phyloP scores from a whole-genome alignment of 2,329 filamentous ascomycete species.

The Cladosporium sphaerospermum region DNA sequence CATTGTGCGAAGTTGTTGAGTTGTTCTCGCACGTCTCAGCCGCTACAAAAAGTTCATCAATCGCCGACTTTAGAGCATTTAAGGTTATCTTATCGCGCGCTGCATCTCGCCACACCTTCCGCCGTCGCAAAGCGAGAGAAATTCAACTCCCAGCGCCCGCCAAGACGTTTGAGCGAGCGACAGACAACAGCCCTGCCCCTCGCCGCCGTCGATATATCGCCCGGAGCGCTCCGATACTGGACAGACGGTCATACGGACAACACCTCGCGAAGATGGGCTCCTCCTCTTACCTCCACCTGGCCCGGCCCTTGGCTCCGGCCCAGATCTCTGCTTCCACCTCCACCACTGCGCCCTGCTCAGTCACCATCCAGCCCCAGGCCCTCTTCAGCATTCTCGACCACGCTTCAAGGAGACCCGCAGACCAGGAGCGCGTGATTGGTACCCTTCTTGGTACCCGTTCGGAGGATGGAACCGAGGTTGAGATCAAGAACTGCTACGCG shows the following conservation, averaged over 20 bases:
- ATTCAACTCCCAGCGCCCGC: slow-evolving; percentile 5
- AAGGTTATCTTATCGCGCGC: no score
- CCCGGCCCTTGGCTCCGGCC: slow-evolving; percentile 81
- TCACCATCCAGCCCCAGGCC: slow-evolving; percentile 89
- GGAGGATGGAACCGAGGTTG: slow-evolving; percentile 94
- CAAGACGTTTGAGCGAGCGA: slow-evolving; percentile 9
- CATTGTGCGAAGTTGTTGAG: slow-evolving; percentile 15
- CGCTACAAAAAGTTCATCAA: no score
- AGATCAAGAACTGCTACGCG: slow-evolving; percentile 93
- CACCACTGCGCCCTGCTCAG: slow-evolving; percentile 83
- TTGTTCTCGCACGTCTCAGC: no score
- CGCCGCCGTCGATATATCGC: slow-evolving; percentile 9
- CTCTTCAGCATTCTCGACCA: slow-evolving; percentile 74
- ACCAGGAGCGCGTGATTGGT: slow-evolving; percentile 93
- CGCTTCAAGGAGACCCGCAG: slow-evolving; percentile 81
- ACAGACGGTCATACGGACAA: slow-evolving; percentile 9
- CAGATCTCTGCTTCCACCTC: slow-evolving; percentile 66
- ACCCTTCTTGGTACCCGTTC: slow-evolving; percentile 87
- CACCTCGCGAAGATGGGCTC: slow-evolving; percentile 25
- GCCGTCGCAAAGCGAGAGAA: not conserved
- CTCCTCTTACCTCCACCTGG: slow-evolving; percentile 90
- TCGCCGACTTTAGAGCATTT: no score
- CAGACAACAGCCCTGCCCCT: slow-evolving; percentile 3
- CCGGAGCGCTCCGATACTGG: slow-evolving; percentile 15
- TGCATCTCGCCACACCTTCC: no score